Base-by-base conservation (phyloP, 2,329 filamentous ascomycete genomes). In the Fusarium mundagurra region DNA sequence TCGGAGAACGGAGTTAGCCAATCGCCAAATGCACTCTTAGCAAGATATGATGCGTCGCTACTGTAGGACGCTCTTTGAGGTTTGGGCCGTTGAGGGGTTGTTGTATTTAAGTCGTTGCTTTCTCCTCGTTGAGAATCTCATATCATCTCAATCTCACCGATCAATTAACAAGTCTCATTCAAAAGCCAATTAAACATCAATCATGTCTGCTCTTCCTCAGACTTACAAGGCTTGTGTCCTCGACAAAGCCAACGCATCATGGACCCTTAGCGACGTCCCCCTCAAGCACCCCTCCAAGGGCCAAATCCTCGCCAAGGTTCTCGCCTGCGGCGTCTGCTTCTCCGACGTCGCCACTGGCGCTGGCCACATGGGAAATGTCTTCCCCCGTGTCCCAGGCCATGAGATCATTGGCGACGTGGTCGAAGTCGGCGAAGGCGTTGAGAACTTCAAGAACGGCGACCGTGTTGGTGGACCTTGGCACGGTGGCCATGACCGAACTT, bases 271-370 rank as follows among this genome's bases (percentile, higher is more conserved):
- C 72, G 88, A 93, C 7, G 78, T 92, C 8, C 84, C 87, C 24
- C 85, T 94, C 45, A 85, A 87, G 67, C 79, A 84, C 39, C 92
- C 92, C 3, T 82, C 85, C 12, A 79, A 85, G 0, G 87, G 88
- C 24, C 85, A 94, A 76, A 83, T 95, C 6, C 87, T 95, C 33
- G 86, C 94, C 81, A 94, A 94, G 80, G 88, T 94, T 6, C 84
- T 91, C 14, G 92, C 92, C 11, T 93, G 91, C 75, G 93, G 93
- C 48, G 88, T 95, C 55, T 95, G 93, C 81, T 91, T 91, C 80
- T 88, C 87, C 2, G 93, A 94, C 76, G 69, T 82, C 27, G 82
- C 80, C 61, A 81, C 88, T 3, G 84, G 86, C 57, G 53, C 78
- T 6, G 89, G 90, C 31, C 76, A 81, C 9, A 83, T 92, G 48